phyloP scores from a whole-genome alignment of 2,329 filamentous ascomycete genomes.

The Malbranchea zuffiana region DNA sequence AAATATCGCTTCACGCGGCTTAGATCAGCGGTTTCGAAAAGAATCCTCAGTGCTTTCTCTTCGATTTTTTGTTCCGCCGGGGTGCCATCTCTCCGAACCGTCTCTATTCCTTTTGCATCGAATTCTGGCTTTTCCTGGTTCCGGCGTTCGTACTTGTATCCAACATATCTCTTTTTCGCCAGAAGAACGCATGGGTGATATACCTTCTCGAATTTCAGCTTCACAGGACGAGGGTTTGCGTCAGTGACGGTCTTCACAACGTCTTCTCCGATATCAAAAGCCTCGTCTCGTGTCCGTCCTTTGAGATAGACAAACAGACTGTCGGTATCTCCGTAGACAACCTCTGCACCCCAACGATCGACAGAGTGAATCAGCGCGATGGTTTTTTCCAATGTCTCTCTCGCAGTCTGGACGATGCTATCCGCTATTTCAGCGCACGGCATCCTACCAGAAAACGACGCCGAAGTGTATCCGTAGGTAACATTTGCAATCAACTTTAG shows the following conservation, averaged over 20 bases:
- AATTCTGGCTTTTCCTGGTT: constrained; percentile 73
- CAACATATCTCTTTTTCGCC: constrained; percentile 95
- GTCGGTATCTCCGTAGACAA: constrained; percentile 96
- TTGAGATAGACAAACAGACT: constrained; percentile 85
- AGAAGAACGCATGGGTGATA: constrained; percentile 91
- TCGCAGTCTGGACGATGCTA: constrained; percentile 90
- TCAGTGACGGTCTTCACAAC: constrained; percentile 80
- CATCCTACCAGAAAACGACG: constrained; percentile 94
- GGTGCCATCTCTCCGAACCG: constrained; percentile 85
- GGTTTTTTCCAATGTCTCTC: constrained; percentile 87
- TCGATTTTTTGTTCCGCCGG: constrained; percentile 95
- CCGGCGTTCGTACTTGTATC: constrained; percentile 84
- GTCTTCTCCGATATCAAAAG: constrained; percentile 85
- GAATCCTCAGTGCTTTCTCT: constrained; percentile 75
- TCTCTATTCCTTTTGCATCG: constrained; percentile 97
- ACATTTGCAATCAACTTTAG: constrained; percentile 97
- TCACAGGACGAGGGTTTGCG: constrained; percentile 81
- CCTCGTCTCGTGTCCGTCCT: constrained; percentile 74
- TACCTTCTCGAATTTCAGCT: constrained; percentile 97
- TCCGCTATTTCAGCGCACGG: constrained; percentile 96
- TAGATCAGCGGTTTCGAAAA: constrained; percentile 84
- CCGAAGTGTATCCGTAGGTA: constrained; percentile 95
- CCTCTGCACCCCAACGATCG: constrained; percentile 80
- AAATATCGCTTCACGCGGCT: constrained; percentile 85
- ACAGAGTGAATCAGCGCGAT: constrained; percentile 87